Conservation (phyloP, 345 rosid genomes). For the Rhodamnia rubescens region DNA sequence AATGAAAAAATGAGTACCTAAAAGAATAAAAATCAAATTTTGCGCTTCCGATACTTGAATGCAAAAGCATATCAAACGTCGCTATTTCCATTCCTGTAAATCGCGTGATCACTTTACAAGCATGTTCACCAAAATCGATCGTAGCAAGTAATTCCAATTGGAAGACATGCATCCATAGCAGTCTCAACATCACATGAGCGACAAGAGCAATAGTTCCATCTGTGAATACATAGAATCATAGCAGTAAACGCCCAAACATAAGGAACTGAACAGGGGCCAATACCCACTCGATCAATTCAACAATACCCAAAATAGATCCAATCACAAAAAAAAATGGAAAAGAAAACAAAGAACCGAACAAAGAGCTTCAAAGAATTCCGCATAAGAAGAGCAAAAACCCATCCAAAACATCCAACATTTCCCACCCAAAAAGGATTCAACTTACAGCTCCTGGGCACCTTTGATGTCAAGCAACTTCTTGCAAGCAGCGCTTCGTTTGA, state of each 20-base stretch:
- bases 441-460: constrained; percentile 33
- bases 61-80: neutral
- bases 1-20: neutral
- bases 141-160: neutral
- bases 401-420: neutral
- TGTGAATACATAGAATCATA: neutral
- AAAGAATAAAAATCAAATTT: neutral
- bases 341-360: neutral
- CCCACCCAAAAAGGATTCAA: neutral
- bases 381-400: neutral
- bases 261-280: neutral
- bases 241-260: neutral
- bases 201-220: neutral
- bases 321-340: too few species aligned
- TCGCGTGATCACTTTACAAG: neutral
- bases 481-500: constrained; percentile 38
- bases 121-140: neutral
- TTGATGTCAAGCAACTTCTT: constrained; percentile 40
- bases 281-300: neutral
- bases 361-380: neutral
- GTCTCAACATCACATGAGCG: neutral
- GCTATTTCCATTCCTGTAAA: neutral
- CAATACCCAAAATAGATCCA: neutral
- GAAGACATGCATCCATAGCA: neutral
- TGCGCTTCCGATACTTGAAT: neutral